These are phyloP conservation scores for Hyphodiscus hymeniophilus DNA, from an alignment of 495 filamentous ascomycete genomes.

Conservation along the genomic window DNA sequence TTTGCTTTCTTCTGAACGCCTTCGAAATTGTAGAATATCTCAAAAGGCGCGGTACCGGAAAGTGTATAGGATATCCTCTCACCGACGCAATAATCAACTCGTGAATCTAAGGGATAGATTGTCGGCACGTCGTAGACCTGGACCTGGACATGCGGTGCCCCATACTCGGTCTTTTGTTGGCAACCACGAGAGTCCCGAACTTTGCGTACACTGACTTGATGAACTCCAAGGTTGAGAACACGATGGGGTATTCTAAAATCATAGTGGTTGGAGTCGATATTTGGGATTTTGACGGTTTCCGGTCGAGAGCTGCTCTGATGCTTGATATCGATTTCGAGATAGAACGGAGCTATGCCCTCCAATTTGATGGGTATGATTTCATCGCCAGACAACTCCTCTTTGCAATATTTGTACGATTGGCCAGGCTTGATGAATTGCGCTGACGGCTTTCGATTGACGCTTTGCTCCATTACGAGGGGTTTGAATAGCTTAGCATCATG, in stretches of 20 bases:
- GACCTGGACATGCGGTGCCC: conserved; percentile 68
- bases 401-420: conserved; percentile 93
- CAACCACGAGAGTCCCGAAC: conserved; percentile 83
- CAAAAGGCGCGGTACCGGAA: conserved; percentile 81
- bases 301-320: conserved; percentile 73
- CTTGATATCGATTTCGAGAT: conserved; percentile 82
- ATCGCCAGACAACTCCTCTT: conserved; percentile 68
- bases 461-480: conserved; percentile 67
- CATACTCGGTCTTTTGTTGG: conserved; percentile 57
- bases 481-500: conserved; percentile 52
- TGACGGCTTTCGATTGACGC: conserved; percentile 70
- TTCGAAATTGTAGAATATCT: conserved; percentile 85
- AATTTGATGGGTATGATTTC: conserved; percentile 81
- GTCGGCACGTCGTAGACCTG: conserved; percentile 87
- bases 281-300: conserved; percentile 68
- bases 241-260: conserved; percentile 76
- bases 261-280: conserved; percentile 64
- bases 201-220: conserved; percentile 78
- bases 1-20: conserved; percentile 68
- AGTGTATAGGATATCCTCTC: conserved; percentile 87
- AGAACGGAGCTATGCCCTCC: conserved; percentile 79
- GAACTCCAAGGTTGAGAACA: conserved; percentile 73
- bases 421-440: conserved; percentile 77
- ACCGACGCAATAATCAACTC: conserved; percentile 87
- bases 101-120: conserved; percentile 77